phyloP scores from a whole-genome alignment of 192 early-diverging fungal genomes.

The Blastocladiella britannica region DNA sequence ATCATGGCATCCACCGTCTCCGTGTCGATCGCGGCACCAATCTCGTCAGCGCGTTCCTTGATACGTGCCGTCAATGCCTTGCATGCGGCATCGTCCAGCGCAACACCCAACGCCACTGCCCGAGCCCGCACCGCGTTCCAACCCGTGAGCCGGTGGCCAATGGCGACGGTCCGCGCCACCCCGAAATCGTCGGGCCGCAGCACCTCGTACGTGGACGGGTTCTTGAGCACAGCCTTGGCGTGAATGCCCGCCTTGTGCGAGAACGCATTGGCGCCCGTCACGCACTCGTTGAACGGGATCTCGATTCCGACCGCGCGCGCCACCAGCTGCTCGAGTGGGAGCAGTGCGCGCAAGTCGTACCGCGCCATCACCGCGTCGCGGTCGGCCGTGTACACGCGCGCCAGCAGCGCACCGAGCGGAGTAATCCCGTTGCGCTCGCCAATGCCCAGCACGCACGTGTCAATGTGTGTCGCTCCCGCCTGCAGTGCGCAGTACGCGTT shows the following conservation, averaged over 20 bases:
- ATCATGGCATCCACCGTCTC: not conserved
- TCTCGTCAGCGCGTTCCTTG: conserved; percentile 74
- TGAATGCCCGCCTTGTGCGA: conserved; percentile 99
- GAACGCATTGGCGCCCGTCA: conserved; percentile 96
- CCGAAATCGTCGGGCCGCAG: conserved; percentile 96
- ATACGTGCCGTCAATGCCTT: conserved; percentile 85
- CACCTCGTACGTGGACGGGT: conserved; percentile 96
- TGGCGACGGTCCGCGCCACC: conserved; percentile 92
- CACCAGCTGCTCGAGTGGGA: conserved; percentile 89
- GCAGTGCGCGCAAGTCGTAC: conserved; percentile 81
- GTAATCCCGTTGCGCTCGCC: conserved; percentile 98
- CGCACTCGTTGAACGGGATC: conserved; percentile 99
- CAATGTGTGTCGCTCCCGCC: conserved; percentile 94
- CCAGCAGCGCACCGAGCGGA: conserved; percentile 78
- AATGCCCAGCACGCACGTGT: conserved; percentile 93
- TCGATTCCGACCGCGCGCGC: conserved; percentile 84
- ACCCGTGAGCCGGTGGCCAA: conserved; percentile 89
- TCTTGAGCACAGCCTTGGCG: conserved; percentile 98
- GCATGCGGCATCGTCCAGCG: conserved; percentile 65
- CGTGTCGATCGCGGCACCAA: not conserved
- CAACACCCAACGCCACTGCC: conserved; percentile 72
- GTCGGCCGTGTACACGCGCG: conserved; percentile 87
- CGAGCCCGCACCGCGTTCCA: conserved; percentile 99
- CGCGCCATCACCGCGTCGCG: conserved; percentile 77
- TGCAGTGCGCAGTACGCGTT: conserved; percentile 93